Base-by-base conservation (phyloP, 2,329 filamentous ascomycete species). In the Fusarium albosuccineum region DNA sequence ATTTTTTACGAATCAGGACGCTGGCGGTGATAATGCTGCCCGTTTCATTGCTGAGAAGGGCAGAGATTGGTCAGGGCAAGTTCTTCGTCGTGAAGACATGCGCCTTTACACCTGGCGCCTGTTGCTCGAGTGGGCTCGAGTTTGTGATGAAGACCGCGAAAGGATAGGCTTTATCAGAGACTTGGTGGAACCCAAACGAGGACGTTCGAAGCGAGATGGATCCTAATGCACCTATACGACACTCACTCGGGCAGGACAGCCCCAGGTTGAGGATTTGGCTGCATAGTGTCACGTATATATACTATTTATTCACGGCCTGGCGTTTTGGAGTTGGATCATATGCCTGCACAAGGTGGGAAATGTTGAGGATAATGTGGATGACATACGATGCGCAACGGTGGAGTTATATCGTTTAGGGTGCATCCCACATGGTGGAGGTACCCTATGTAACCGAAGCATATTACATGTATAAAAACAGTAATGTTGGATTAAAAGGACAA, bases 51-150 rank as follows among this genome's bases (percentile, higher is more conserved):
- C 90, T 11, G 78, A 84, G 61, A 80, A 81, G 10, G 88, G 90
- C 3, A 84, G 85, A 71, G 76, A 79, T 13, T 92, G 90, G 90
- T 84, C 86, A 1, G 83, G 87, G 66, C 82, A 81, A 76, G 88
- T 89, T 4, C 80, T 92, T 14, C 78, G 90, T 54, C 82, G 82
- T 29, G 88, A 90, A 60, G 89, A 92, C 70, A 91, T 91, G 87
- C 78, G 83, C 61, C 79, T 92, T 8, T 92, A 92, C 73, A 82
- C 89, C 17, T 87, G 87, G 78, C 81, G 89, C 40, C 68, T 92
- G 62, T 76, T 89, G 39, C 78, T 89, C 39, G 87, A 89, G 73
- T 88, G 85, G 77, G 86, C 83, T 26, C 75, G 86, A 34, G 78
- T 88, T 16, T 81, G 78, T 53, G 83, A 83, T 57, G 80, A 81